Evolutionary conservation across 2,329 filamentous ascomycete genomes (phyloP), one percentile per base, ranked within the genome.

Genomic region (Xylariaceae sp.): DNA sequence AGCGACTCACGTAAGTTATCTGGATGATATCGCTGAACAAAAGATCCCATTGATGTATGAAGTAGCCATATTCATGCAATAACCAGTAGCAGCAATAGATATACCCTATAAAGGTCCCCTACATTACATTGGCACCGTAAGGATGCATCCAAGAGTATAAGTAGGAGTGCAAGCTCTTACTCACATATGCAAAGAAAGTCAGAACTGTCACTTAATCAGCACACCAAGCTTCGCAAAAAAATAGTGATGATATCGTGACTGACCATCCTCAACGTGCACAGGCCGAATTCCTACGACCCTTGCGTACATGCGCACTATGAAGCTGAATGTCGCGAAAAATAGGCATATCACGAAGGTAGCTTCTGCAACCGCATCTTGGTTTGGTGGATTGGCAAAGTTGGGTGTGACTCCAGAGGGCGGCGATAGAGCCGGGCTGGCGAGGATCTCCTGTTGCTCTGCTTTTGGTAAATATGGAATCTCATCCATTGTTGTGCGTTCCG

Each of bases 11-110:
- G 32, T 50, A 55, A 16, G 23, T 39, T 17, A 54, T 39, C 41
- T 47, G 48, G 16, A 47, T 48, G 12, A 52, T n/a, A 27, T 50
- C 49, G 19, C 40, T 21, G 6, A 51, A 36, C 21, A 37, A 41
- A 10, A 54, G 22, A 37, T 56, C 40, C 52, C 52, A 56, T 29
- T 54, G 52, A 14, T 53, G 52, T 20, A 55, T 46, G n/a, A 53
- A 55, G 34, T 47, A 52, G 22, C 51, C 51, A 17, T 49, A 47
- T 25, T 49, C 49, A n/a, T 32, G 20, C 42, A 52, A 33, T n/a
- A 54, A 20, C 25, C 46, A 41, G 34, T 49, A 49, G 27, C 32
- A 27, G 36, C 46, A 52, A 37, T 52, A 52, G 27, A 54, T 51
- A 16, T 47, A 52, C 8, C 48, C 51, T 20, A 54, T 47, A 27